Evolutionary conservation across 306 rosid species (phyloP).

Genomic region (Cicer yamashitae): DNA sequence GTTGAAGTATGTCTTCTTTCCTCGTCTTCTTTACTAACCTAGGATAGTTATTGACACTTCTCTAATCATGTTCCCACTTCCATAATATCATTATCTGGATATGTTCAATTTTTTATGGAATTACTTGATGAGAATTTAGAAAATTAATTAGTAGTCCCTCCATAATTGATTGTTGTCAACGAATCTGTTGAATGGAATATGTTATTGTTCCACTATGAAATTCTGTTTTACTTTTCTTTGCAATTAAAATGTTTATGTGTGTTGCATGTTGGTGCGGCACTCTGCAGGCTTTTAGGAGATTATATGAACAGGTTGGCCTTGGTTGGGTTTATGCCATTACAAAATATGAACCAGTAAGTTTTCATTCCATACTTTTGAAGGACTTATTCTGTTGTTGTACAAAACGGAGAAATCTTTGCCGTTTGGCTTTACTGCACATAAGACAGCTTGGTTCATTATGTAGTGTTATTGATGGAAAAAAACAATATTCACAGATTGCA

Average conservation of each 20-base stretch:
- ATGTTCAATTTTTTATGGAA: background rate
- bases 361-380: conserved; percentile 25
- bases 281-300: conserved; percentile 81
- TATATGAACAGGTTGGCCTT: conserved; percentile 85
- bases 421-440: conserved; percentile 3
- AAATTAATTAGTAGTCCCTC: conserved; percentile 7
- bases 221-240: conserved; percentile 19
- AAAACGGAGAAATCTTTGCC: conserved; percentile 2
- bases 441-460: conserved; percentile 30
- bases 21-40: conserved; percentile 14
- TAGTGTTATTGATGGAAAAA: conserved; percentile 35
- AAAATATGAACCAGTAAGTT: conserved; percentile 80
- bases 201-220: conserved; percentile 7
- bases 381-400: conserved; percentile 27
- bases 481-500: conserved; percentile 58
- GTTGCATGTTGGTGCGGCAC: conserved; percentile 15
- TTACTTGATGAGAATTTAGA: background rate
- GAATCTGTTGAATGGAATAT: conserved; percentile 18
- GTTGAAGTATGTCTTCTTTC: conserved; percentile 72
- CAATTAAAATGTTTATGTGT: background rate
- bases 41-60: background rate
- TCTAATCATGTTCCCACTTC: background rate
- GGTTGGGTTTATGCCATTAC: conserved; percentile 96
- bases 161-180: background rate
- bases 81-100: conserved; percentile 2